Conservation (phyloP, 768 basidiomycete genomes). For the Macrolepiota albuminosa region DNA sequence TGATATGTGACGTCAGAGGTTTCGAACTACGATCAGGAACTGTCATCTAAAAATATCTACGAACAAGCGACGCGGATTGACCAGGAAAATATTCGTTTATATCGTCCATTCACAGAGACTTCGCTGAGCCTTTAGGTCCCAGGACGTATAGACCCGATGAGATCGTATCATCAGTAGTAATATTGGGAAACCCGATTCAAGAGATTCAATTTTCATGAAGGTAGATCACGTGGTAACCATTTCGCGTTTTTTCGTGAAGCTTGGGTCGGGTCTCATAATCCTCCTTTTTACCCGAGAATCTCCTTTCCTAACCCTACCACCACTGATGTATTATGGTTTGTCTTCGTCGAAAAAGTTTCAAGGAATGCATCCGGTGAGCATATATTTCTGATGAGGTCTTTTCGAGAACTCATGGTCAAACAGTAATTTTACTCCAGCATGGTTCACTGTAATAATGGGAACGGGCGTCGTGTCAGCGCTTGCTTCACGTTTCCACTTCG, state of each 20-base stretch:
- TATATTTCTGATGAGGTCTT: neutral
- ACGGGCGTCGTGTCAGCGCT: slow-evolving; percentile 46
- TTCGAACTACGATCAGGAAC: too few relatives aligned
- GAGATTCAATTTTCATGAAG: too few relatives aligned
- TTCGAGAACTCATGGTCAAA: neutral
- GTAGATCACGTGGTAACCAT: too few relatives aligned
- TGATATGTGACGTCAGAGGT: too few relatives aligned
- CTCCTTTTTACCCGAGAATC: neutral
- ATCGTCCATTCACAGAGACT: too few relatives aligned
- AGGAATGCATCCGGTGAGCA: slow-evolving; percentile 29
- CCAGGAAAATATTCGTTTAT: too few relatives aligned
- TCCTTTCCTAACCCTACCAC: neutral
- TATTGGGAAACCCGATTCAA: too few relatives aligned
- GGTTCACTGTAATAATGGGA: slow-evolving; percentile 55
- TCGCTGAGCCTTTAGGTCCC: too few relatives aligned
- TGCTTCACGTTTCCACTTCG: slow-evolving; percentile 47
- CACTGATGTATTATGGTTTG: slow-evolving; percentile 8
- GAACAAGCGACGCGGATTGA: too few relatives aligned
- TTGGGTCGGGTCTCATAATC: neutral
- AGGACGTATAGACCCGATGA: too few relatives aligned
- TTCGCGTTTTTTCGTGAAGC: neutral
- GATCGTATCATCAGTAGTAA: too few relatives aligned
- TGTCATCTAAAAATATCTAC: too few relatives aligned
- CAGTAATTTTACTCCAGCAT: slow-evolving; percentile 47
- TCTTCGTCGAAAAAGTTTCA: slow-evolving; percentile 23